Conservation (phyloP, 345 rosid species). For the Clarkia xantiana region DNA sequence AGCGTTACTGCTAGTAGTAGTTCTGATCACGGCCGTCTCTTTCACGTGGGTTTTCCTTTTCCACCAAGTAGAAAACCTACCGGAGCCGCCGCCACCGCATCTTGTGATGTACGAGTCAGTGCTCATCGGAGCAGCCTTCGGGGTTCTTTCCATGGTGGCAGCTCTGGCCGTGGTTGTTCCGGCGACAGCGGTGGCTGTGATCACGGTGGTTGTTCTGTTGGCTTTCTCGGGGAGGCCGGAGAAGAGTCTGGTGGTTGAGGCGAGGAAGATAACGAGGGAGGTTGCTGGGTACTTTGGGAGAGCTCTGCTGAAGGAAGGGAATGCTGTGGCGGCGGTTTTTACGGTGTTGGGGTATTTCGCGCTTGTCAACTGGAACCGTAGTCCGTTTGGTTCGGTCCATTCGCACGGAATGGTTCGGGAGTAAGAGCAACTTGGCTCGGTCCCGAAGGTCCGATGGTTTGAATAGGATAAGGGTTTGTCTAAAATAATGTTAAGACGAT, state of each 20-base stretch:
- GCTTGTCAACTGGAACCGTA: conserved; percentile 45
- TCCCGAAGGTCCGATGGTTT: no score
- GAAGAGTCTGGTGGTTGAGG: conserved; percentile 51
- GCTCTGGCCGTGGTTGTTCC: conserved; percentile 85
- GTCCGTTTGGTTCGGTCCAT: no score
- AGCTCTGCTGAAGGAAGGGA: conserved; percentile 71
- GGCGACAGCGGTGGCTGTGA: conserved; percentile 74
- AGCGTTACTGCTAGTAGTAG: no score
- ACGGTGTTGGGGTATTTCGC: conserved; percentile 67
- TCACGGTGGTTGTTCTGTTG: conserved; percentile 54
- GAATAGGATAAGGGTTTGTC: no score
- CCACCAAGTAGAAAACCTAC: no score
- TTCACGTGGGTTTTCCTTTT: no score
- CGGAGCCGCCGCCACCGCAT: no score
- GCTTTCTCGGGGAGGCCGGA: conserved; percentile 81
- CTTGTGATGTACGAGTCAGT: conserved; percentile 76
- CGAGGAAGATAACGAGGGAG: conserved; percentile 64
- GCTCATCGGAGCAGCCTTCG: conserved; percentile 57
- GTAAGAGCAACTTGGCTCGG: no score
- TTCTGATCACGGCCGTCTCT: no score
- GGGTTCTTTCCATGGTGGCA: conserved; percentile 54
- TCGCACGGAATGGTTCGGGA: no score
- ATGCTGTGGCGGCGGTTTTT: conserved; percentile 61
- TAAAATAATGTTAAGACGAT: no score
- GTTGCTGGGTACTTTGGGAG: conserved; percentile 47